A percentile compares a stretch with the other conserved stretches of the same genome.
Evolutionary conservation across 352 stramenopile species (phyloP).

Genomic region (Hyphochytrium catenoides): DNA sequence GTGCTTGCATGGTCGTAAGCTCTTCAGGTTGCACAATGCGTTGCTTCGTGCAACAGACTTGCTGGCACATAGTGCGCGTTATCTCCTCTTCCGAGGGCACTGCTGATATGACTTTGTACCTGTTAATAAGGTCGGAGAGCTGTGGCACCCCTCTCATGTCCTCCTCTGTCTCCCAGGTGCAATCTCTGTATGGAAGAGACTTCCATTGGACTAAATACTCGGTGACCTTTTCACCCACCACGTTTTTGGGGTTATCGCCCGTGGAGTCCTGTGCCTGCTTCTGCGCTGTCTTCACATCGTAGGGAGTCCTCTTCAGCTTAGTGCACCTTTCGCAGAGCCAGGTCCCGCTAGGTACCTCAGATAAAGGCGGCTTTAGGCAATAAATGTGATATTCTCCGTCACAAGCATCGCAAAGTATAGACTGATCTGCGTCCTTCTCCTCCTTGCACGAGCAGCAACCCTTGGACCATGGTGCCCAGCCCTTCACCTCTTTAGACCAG

Average conservation of each 20-base stretch:
- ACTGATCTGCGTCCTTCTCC: slow-evolving; percentile 25
- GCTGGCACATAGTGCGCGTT: slow-evolving; percentile 41
- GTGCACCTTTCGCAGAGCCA: too few relatives aligned
- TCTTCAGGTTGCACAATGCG: slow-evolving; percentile 24
- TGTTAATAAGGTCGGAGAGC: too few relatives aligned
- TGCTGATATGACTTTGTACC: slow-evolving; percentile 64
- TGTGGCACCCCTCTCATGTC: slow-evolving; percentile 66
- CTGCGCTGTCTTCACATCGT: too few relatives aligned
- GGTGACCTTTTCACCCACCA: too few relatives aligned
- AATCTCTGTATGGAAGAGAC: slow-evolving; percentile 49
- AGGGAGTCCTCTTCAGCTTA: too few relatives aligned
- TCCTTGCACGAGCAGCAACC: slow-evolving; percentile 41
- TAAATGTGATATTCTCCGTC: slow-evolving; percentile 63
- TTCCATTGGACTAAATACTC: slow-evolving; percentile 67
- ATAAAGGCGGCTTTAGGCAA: slow-evolving; percentile 36
- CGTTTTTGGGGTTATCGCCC: too few relatives aligned
- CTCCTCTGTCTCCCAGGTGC: slow-evolving; percentile 57
- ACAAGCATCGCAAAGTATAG: slow-evolving; percentile 56
- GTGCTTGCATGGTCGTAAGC: slow-evolving; percentile 15
- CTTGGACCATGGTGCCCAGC: slow-evolving; percentile 42
- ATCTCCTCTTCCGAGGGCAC: slow-evolving; percentile 56
- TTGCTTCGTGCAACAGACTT: slow-evolving; percentile 48
- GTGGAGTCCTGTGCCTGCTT: too few relatives aligned
- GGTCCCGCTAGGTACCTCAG: slow-evolving; percentile 35
- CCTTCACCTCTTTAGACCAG: slow-evolving; percentile 32